Evolutionary conservation across 2,329 filamentous ascomycete species (phyloP).

Genomic region (Fusarium sp.): DNA sequence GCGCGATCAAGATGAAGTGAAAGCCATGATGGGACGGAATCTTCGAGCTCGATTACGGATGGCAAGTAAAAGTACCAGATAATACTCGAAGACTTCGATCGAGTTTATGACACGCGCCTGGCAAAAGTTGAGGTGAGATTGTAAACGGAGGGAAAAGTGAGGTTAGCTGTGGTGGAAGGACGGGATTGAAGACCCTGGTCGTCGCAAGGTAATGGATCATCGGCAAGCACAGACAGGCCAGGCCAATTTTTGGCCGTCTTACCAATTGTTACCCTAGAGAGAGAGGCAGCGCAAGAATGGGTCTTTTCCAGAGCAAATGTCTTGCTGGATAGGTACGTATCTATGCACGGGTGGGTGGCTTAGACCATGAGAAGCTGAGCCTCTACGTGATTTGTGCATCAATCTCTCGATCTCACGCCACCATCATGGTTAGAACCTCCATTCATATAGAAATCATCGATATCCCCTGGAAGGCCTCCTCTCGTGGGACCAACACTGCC

Average conservation of each 20-base stretch:
- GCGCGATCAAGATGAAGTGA: constrained; percentile 14
- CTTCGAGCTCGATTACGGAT: background rate
- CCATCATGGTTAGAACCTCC: background rate
- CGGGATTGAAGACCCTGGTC: constrained; percentile 3
- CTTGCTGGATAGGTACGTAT: background rate
- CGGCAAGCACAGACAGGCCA: constrained; percentile 27
- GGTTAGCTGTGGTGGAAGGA: constrained; percentile 15
- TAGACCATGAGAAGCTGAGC: background rate
- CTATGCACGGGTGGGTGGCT: background rate
- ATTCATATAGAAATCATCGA: background rate
- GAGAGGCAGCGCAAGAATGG: background rate
- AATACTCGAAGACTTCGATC: background rate
- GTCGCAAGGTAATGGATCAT: background rate
- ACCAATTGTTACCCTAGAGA: constrained; percentile 1
- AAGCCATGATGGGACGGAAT: constrained; percentile 20
- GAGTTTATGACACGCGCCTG: background rate
- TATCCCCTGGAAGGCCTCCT: background rate
- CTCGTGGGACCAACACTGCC: constrained; percentile 23
- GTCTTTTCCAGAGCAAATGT: background rate
- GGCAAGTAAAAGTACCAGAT: background rate
- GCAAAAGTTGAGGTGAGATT: background rate
- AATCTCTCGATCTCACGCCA: background rate
- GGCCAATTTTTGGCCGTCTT: constrained; percentile 15
- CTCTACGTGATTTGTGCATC: background rate
- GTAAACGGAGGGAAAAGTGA: constrained; percentile 7